A percentile compares a stretch with the other conserved stretches of the same genome.
Conservation (phyloP, 2,329 filamentous ascomycete species). For the Aureobasidium sp. region DNA sequence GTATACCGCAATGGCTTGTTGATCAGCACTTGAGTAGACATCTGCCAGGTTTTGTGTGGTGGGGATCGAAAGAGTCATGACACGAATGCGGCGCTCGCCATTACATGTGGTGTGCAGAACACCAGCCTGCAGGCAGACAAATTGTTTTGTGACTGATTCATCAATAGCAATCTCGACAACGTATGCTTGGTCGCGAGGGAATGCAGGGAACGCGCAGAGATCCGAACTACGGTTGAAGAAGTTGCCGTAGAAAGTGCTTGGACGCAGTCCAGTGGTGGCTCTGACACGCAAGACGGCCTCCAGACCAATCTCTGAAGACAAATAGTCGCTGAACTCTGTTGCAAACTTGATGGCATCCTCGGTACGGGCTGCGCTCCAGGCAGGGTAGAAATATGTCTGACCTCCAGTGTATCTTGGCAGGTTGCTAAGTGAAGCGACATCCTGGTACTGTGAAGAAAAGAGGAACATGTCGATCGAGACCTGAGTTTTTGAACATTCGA, state of each 20-base stretch:
- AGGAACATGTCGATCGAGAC: conserved; percentile 98
- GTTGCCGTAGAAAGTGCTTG: conserved; percentile 98
- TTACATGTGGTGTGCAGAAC: conserved; percentile 98
- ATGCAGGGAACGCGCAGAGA: conserved; percentile 94
- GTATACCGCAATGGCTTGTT: conserved; percentile 85
- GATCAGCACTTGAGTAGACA: conserved; percentile 90
- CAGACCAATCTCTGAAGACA: conserved; percentile 93
- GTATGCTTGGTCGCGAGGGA: conserved; percentile 94
- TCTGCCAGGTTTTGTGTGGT: conserved; percentile 88
- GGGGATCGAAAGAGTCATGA: conserved; percentile 86
- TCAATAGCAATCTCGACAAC: conserved; percentile 98
- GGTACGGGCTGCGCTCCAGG: conserved; percentile 87
- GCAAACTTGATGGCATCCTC: conserved; percentile 98
- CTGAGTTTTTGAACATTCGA: conserved; percentile 98
- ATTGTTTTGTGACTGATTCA: conserved; percentile 83
- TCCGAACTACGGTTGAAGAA: conserved; percentile 99
- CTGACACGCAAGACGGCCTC: conserved; percentile 94
- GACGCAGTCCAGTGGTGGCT: conserved; percentile 86
- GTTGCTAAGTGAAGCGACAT: conserved; percentile 93
- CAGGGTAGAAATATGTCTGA: conserved; percentile 97
- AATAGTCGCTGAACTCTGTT: conserved; percentile 89
- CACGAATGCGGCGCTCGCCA: conserved; percentile 88
- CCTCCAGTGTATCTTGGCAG: conserved; percentile 93
- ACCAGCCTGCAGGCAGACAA: conserved; percentile 87
- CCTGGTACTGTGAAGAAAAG: conserved; percentile 92